Conservation (phyloP, 1,139 yeast genomes). For the Candida dubliniensis region DNA sequence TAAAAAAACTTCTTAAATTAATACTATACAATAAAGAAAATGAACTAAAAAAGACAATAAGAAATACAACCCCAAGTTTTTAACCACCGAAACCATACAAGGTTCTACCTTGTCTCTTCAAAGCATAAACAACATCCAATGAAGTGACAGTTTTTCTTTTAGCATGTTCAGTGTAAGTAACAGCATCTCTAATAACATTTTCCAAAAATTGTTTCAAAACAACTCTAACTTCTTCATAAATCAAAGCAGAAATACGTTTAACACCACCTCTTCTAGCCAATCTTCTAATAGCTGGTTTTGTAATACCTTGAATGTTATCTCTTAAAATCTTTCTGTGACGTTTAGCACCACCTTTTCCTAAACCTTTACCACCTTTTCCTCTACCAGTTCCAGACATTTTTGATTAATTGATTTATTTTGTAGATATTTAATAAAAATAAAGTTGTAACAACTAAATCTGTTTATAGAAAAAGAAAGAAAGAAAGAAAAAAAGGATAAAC, state of each 20-base stretch:
- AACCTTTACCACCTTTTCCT: conserved; percentile 99
- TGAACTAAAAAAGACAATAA: background rate
- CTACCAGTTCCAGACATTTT: conserved; percentile 60
- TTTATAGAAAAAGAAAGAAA: background rate
- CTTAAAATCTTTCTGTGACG: conserved; percentile 99
- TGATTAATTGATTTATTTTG: conserved; percentile 1
- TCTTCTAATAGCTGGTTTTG: conserved; percentile 99
- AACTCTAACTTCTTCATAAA: conserved; percentile 98
- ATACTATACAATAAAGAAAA: conserved; percentile 1
- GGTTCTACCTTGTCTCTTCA: conserved; percentile 99
- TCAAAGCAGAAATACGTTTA: conserved; percentile 98
- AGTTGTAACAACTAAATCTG: background rate
- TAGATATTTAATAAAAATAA: background rate
- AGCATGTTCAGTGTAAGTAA: conserved; percentile 99
- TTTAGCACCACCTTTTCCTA: conserved; percentile 99
- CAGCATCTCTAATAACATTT: conserved; percentile 98
- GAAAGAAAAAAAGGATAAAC: background rate
- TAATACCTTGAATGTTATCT: conserved; percentile 99
- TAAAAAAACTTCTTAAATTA: background rate
- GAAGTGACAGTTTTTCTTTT: conserved; percentile 99
- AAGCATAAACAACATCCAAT: conserved; percentile 97
- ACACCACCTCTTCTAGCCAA: conserved; percentile 99
- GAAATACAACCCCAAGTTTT: conserved; percentile 15
- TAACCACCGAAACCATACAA: conserved; percentile 99
- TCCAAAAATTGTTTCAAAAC: conserved; percentile 95